Evolutionary conservation across 371 early-diverging fungal species (phyloP).

Genomic region (Basidiobolus heterosporus): DNA sequence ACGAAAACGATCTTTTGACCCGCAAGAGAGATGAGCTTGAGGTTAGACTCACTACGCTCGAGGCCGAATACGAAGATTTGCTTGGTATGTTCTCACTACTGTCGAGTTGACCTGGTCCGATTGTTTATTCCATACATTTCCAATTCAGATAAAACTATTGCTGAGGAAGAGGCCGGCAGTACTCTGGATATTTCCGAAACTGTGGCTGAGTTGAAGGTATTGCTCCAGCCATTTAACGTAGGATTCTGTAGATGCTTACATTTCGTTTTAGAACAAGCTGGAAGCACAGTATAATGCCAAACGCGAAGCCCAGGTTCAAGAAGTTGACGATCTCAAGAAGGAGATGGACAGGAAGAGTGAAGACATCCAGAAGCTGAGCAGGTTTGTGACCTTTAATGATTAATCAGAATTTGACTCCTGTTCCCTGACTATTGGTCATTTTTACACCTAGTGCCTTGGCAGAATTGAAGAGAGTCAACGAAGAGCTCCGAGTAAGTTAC

Average conservation of each 20-base stretch:
- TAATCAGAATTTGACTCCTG: too few relatives aligned
- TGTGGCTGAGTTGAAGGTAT: conserved; percentile 54
- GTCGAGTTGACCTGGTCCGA: neutral
- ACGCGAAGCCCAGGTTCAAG: conserved; percentile 53
- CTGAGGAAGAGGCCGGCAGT: conserved; percentile 67
- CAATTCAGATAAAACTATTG: conserved; percentile 63
- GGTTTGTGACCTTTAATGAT: conserved; percentile 2
- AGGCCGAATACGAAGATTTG: conserved; percentile 81
- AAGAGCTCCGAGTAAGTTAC: conserved; percentile 33
- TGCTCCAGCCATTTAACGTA: neutral
- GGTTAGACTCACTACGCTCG: conserved; percentile 43
- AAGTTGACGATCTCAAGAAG: conserved; percentile 54
- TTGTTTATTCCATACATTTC: neutral
- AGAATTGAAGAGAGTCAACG: conserved; percentile 40
- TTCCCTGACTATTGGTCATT: neutral
- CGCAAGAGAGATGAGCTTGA: conserved; percentile 60
- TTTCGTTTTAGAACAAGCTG: conserved; percentile 43
- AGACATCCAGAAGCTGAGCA: conserved; percentile 44
- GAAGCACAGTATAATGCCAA: conserved; percentile 70
- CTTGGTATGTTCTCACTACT: conserved; percentile 16
- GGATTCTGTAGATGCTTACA: neutral
- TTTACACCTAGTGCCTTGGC: conserved; percentile 19
- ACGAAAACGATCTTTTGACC: conserved; percentile 40
- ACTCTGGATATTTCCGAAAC: conserved; percentile 48
- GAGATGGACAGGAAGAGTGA: conserved; percentile 51